Percentiles rank a stretch among this genome's conserved stretches.
Conservation (phyloP, 192 early-diverging fungal genomes). For the Lobosporangium transversale region DNA sequence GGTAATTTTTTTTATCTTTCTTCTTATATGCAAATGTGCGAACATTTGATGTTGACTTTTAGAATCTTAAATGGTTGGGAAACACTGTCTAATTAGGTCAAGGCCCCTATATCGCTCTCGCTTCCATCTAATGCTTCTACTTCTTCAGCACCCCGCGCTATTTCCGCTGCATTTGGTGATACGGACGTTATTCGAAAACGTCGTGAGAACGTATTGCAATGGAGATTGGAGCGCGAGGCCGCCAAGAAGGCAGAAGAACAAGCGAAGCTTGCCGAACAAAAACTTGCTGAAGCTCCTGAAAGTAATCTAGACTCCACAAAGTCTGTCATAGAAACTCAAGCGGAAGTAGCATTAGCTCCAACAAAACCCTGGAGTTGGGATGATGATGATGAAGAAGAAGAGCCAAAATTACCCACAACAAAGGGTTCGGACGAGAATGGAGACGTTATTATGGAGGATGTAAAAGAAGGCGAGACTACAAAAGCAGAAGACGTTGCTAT, state of each 20-base stretch:
- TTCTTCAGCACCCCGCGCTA: conserved; percentile 33
- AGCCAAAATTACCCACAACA: neutral
- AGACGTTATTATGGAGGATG: conserved; percentile 40
- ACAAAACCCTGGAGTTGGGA: conserved; percentile 70
- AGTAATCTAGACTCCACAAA: neutral
- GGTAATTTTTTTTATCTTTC: neutral
- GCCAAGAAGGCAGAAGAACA: conserved; percentile 58
- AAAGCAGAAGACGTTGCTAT: conserved; percentile 34
- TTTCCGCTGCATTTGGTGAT: conserved; percentile 49
- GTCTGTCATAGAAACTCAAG: neutral
- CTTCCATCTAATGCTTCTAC: conserved; percentile 14
- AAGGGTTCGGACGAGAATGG: conserved; percentile 18
- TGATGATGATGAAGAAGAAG: conserved; percentile 70
- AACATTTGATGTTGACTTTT: neutral
- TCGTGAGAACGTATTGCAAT: conserved; percentile 84
- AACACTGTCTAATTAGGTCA: too few relatives aligned
- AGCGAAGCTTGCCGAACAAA: conserved; percentile 40
- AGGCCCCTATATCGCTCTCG: conserved; percentile 30
- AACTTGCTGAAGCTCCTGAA: conserved; percentile 2
- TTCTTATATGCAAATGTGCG: neutral
- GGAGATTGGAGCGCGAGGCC: conserved; percentile 75
- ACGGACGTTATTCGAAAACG: conserved; percentile 77
- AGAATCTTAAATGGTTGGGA: conserved; percentile 15
- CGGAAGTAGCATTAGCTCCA: conserved; percentile 45
- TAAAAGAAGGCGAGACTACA: conserved; percentile 1